phyloP scores from a whole-genome alignment of 73 alveolate species.

The Paramecium bursaria region DNA sequence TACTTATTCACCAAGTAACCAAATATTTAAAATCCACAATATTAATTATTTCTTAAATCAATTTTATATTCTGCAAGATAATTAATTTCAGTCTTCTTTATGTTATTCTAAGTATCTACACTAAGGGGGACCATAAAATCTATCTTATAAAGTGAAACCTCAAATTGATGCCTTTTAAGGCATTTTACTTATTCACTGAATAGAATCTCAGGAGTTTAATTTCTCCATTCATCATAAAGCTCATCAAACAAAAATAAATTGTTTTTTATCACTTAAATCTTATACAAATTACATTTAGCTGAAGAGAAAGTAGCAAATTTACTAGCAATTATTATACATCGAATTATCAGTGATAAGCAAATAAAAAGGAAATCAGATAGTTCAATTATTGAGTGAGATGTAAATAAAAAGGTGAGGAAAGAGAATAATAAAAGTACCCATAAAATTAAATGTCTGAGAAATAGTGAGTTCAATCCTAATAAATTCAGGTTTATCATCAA shows the following conservation, averaged over 20 bases:
- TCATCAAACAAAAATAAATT: no score
- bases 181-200: constrained; percentile 19
- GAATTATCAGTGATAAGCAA: constrained; percentile 7
- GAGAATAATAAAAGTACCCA: no score
- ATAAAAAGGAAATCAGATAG: constrained; percentile 10
- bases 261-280: no score
- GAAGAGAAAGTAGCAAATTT: constrained; percentile 58
- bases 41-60: constrained; percentile 13
- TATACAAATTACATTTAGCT: no score
- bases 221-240: no score
- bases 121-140: constrained; percentile 43
- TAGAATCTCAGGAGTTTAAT: constrained; percentile 22
- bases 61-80: not conserved
- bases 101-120: constrained; percentile 1
- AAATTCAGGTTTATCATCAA: constrained; percentile 41
- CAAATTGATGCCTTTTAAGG: constrained; percentile 26
- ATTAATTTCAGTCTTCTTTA: not conserved
- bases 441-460: no score
- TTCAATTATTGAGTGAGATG: no score
- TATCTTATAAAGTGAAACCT: constrained; percentile 17
- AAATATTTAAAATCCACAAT: constrained; percentile 29
- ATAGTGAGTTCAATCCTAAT: no score
- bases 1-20: constrained; percentile 12
- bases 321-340: constrained; percentile 34
- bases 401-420: no score